Percentiles rank a stretch among this genome's conserved stretches.
phyloP scores from a whole-genome alignment of 1,284 basidiomycete genomes.

The Peniophora sp. region DNA sequence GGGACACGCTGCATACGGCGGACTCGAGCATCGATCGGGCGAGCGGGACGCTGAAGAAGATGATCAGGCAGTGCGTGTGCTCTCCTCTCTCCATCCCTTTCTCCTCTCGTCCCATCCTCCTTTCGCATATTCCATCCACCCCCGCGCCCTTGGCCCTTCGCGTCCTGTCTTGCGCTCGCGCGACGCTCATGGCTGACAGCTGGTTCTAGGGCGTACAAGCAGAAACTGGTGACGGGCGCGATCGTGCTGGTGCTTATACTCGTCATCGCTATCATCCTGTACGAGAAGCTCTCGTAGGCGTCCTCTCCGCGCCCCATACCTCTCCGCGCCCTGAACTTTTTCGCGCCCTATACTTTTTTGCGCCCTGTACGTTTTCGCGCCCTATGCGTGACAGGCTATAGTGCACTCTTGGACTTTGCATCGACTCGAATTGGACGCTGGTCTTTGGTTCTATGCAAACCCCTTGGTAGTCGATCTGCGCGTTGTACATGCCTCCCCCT shows the following conservation, averaged over 20 bases:
- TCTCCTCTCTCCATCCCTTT: slow-evolving; percentile 4
- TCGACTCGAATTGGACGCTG: too few relatives aligned
- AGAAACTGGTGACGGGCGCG: slow-evolving; percentile 61
- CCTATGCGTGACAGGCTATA: too few relatives aligned
- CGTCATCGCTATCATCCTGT: slow-evolving; percentile 64
- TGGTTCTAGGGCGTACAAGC: slow-evolving; percentile 69
- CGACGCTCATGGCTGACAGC: slow-evolving; percentile 6
- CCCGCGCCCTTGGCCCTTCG: background rate
- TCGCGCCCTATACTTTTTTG: too few relatives aligned
- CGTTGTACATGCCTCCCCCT: too few relatives aligned
- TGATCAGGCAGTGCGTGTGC: slow-evolving; percentile 60
- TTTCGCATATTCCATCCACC: background rate
- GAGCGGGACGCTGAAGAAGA: slow-evolving; percentile 65
- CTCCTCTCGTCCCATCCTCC: too few relatives aligned
- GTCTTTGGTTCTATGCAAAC: too few relatives aligned
- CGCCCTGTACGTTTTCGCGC: too few relatives aligned
- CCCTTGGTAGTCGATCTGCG: too few relatives aligned
- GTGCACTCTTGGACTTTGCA: too few relatives aligned
- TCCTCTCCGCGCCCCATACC: too few relatives aligned
- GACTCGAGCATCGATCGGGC: slow-evolving; percentile 68
- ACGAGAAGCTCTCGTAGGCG: slow-evolving; percentile 47
- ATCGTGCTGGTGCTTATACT: slow-evolving; percentile 66
- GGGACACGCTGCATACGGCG: slow-evolving; percentile 74
- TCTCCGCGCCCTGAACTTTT: too few relatives aligned
- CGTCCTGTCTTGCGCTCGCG: too few relatives aligned